Conservation (phyloP, 371 early-diverging fungal species). For the Batrachochytrium dendrobatidis region DNA sequence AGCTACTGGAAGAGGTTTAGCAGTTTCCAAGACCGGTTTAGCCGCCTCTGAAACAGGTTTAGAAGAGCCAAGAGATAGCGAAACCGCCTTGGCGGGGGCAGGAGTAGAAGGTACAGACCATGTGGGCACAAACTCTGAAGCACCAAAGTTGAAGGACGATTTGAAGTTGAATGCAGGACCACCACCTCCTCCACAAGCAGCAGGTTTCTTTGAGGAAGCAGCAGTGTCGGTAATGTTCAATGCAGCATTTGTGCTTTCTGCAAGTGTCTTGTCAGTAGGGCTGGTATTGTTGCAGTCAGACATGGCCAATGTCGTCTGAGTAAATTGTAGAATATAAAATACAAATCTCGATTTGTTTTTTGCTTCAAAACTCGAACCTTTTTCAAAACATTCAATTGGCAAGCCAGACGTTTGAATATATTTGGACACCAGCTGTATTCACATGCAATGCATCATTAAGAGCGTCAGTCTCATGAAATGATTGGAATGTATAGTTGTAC, state of each 20-base stretch:
- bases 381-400: too few relatives aligned
- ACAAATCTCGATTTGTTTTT: background rate
- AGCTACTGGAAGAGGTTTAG: conserved; percentile 13
- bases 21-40: background rate
- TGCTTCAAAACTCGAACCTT: too few relatives aligned
- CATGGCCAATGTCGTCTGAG: background rate
- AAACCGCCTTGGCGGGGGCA: background rate
- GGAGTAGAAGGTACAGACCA: conserved; percentile 12
- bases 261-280: background rate
- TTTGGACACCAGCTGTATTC: too few relatives aligned
- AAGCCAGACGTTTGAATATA: too few relatives aligned
- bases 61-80: background rate
- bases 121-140: conserved; percentile 30
- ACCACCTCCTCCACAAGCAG: conserved; percentile 9
- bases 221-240: background rate
- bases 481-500: too few relatives aligned
- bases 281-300: background rate
- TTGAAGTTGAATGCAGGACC: conserved; percentile 14
- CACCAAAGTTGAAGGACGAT: conserved; percentile 21
- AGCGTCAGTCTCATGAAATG: too few relatives aligned
- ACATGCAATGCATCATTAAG: too few relatives aligned
- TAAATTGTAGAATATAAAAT: background rate
- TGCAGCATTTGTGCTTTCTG: background rate
- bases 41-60: background rate
- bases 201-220: background rate